A percentile compares a stretch with the other conserved stretches of the same genome.
phyloP scores from a whole-genome alignment of 148 eudicot genomes.

The Oxyria digyna region DNA sequence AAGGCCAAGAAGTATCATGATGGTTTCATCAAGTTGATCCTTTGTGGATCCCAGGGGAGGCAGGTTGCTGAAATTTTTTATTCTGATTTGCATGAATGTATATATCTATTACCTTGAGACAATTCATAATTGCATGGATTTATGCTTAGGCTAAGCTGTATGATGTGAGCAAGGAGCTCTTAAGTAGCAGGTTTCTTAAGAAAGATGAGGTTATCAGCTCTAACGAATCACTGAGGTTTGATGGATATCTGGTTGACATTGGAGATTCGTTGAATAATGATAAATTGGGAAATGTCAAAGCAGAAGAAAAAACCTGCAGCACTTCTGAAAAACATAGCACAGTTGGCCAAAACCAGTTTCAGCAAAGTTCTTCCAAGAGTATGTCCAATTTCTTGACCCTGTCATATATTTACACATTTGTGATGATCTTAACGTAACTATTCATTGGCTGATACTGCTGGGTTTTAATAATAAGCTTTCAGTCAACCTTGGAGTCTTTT shows the following conservation, averaged over 20 bases:
- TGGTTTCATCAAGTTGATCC: slow-evolving; percentile 52
- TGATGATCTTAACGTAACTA: no score
- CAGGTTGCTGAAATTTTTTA: slow-evolving; percentile 41
- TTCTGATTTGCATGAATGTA: background rate
- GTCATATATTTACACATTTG: background rate
- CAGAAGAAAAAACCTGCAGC: slow-evolving; percentile 32
- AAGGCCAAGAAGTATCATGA: slow-evolving; percentile 92
- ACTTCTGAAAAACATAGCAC: slow-evolving; percentile 12
- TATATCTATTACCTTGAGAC: background rate
- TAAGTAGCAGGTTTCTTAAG: slow-evolving; percentile 64
- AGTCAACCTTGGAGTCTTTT: background rate
- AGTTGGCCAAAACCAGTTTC: background rate
- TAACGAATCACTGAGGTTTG: slow-evolving; percentile 51
- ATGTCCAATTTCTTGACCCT: slow-evolving; percentile 3
- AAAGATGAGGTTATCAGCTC: slow-evolving; percentile 49
- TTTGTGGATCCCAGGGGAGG: slow-evolving; percentile 52
- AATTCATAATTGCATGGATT: background rate
- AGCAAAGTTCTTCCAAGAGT: background rate
- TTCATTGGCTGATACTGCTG: background rate
- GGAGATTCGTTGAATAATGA: slow-evolving; percentile 40
- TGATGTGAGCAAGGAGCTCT: slow-evolving; percentile 43
- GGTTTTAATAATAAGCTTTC: background rate
- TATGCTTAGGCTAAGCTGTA: slow-evolving; percentile 50
- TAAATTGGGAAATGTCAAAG: slow-evolving; percentile 18
- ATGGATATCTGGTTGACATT: slow-evolving; percentile 66